Evolutionary conservation across 495 filamentous ascomycete genomes (phyloP).

Genomic region (Penicillium riverlandense): DNA sequence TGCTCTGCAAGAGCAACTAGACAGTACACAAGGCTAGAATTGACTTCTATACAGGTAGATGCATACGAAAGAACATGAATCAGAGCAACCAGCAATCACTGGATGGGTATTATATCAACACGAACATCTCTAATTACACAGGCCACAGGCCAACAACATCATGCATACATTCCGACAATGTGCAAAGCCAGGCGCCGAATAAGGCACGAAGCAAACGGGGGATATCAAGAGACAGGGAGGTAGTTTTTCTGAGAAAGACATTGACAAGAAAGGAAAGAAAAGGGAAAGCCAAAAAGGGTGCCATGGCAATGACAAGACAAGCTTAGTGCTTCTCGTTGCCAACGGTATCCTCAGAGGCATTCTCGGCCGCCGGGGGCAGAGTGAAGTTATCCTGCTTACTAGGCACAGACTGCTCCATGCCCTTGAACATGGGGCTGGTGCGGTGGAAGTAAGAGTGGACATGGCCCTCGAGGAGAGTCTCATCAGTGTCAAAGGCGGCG

Average conservation of each 20-base stretch:
- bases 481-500: conserved; percentile 30
- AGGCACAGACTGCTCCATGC: conserved; percentile 28
- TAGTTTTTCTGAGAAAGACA: background rate
- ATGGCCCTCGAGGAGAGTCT: conserved; percentile 34
- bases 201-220: background rate
- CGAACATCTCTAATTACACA: conserved; percentile 15
- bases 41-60: too few relatives aligned
- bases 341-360: conserved; percentile 10
- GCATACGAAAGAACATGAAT: too few relatives aligned
- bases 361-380: conserved; percentile 35
- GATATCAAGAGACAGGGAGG: background rate
- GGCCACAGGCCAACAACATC: background rate
- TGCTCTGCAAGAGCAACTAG: too few relatives aligned
- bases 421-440: conserved; percentile 44
- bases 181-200: conserved; percentile 5
- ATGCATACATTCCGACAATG: conserved; percentile 7
- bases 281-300: too few relatives aligned
- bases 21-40: too few relatives aligned
- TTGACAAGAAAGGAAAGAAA: conserved; percentile 1
- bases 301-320: too few relatives aligned
- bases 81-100: background rate
- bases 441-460: conserved; percentile 44
- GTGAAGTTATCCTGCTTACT: conserved; percentile 30
- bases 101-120: conserved; percentile 15
- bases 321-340: conserved; percentile 14